Base-by-base conservation (phyloP, 1,284 basidiomycete species). In the Apiotrichum siamense region DNA sequence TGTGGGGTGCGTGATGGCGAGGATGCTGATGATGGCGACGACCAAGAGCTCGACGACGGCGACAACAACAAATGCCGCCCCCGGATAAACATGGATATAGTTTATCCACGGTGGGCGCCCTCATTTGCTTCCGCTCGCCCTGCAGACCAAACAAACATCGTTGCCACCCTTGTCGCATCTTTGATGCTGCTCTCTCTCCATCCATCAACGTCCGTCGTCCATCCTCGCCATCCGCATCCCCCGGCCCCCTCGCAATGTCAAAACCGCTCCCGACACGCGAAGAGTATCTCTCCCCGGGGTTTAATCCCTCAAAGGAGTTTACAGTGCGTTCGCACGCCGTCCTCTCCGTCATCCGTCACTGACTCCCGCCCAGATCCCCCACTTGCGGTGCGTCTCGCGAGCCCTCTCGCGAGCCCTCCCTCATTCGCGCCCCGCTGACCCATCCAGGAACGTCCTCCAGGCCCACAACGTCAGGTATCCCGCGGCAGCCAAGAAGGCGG, bases 381-480 rank as follows among this genome's bases (percentile, higher is more conserved):
- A 76, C 57, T 61, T 76, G 3, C 58, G 73, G 72, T 73, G 24
- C 55, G 24, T 40, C 12, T 3, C 15, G 17, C 11, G 23, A 13
- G 36, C 18, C 20, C 17, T 18, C 11, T 24, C 11, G 11, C 29
- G 29, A 31, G 11, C 29, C 29, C n/a, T 39, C 15, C 18, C 15
- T 23, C 11, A 26, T 15, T 15, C 29, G 29, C 29, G 29, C 29
- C 7, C 33, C 33, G 18, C 33, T 35, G 17, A 35, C 33, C 33
- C 15, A n/a, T 15, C 33, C 48, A 57, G 55, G 15, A 51, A 49
- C 23, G 45, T 57, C 18, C 49, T 57, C n/a, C 27, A 51, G 36
- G 85, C 85, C 65, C 88, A 97, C 74, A 82, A 85, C 56, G 77
- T 94, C 63, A 76, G 78, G 27, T 88, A 86, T 72, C 82, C 87